Evolutionary conservation across 371 early-diverging fungal genomes (phyloP), one percentile per base, ranked within the genome.

Genomic region (Dichotomocladium elegans): DNA sequence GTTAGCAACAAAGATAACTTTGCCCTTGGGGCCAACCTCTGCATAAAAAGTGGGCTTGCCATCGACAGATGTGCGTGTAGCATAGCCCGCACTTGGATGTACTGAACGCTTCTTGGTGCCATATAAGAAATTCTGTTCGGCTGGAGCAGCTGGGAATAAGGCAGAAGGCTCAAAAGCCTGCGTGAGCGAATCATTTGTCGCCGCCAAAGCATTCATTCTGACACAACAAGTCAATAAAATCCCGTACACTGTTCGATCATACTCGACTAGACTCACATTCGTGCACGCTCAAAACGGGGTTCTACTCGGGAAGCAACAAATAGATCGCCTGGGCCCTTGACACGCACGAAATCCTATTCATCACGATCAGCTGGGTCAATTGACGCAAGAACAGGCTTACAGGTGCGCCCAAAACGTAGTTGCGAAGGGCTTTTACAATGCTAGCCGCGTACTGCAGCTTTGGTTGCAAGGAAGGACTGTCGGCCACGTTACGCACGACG

Each of bases 321-420:
- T 52, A 85, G 80, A 49, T 87, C 86, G 19, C 87, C 87, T 22
- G 87, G 87, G 24, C 87, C 87, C 37, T 75, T 78, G 26, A 87
- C 58, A 21, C 76, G 77, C 19, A 85, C 80, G 63, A 83, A 83
- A 53, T 85, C 85, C 72, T 84, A 68, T 27, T 41, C 17, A 51
- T 61, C 57, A 42, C 57, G 51, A 14, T 58, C 53, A 17, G 63
- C 51, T 6, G 6, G 21, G 15, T 4, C 24, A 17, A 17, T 10
- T 1, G 19, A 27, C 14, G n/a, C n/a, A n/a, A n/a, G n/a, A n/a
- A 55, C 21, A 56, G 27, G 31, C 74, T 58, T 72, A 79, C 79
- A 24, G 80, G 80, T 27, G 75, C 64, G 22, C 80, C 80, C 34
- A 75, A 47, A 7, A 72, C 57, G 51, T 63, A 65, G 41, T 68